Conservation (phyloP, 768 basidiomycete species). For the Fomitopsis serialis region DNA sequence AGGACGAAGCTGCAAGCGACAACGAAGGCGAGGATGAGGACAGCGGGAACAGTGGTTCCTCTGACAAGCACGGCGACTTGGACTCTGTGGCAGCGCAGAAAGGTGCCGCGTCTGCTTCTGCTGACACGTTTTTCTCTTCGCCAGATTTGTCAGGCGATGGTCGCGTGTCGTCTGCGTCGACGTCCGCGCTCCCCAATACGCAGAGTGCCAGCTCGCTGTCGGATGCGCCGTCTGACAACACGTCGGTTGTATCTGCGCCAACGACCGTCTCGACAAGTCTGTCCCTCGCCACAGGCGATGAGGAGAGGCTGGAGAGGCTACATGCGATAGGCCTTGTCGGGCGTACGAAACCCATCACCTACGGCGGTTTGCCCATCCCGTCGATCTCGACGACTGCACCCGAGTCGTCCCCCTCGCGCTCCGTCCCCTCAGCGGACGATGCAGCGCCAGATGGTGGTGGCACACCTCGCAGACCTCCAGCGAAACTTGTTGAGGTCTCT, state of each 20-base stretch:
- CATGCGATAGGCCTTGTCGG: not conserved
- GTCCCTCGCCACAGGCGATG: not conserved
- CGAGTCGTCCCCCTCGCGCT: constrained; percentile 24
- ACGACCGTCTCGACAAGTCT: constrained; percentile 16
- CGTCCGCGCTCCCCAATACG: constrained; percentile 17
- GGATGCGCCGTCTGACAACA: constrained; percentile 11
- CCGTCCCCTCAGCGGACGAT: not conserved
- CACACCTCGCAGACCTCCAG: not conserved
- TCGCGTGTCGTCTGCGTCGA: constrained; percentile 20
- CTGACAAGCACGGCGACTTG: not conserved
- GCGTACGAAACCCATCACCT: constrained; percentile 19
- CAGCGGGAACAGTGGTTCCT: constrained; percentile 19
- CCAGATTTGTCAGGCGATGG: constrained; percentile 11
- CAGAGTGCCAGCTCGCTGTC: constrained; percentile 1
- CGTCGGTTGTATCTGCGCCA: constrained; percentile 18
- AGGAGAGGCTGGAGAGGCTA: not conserved
- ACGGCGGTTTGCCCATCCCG: constrained; percentile 45
- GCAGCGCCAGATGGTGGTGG: not conserved
- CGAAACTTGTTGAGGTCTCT: constrained; percentile 2
- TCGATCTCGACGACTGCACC: constrained; percentile 48
- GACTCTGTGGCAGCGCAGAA: not conserved
- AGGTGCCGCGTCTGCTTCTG: not conserved
- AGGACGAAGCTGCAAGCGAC: constrained; percentile 12
- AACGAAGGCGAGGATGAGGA: constrained; percentile 17
- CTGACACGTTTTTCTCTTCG: constrained; percentile 6